These are phyloP conservation scores for Tilletia horrida DNA, from an alignment of 1,284 basidiomycete genomes.

Conservation along the genomic window DNA sequence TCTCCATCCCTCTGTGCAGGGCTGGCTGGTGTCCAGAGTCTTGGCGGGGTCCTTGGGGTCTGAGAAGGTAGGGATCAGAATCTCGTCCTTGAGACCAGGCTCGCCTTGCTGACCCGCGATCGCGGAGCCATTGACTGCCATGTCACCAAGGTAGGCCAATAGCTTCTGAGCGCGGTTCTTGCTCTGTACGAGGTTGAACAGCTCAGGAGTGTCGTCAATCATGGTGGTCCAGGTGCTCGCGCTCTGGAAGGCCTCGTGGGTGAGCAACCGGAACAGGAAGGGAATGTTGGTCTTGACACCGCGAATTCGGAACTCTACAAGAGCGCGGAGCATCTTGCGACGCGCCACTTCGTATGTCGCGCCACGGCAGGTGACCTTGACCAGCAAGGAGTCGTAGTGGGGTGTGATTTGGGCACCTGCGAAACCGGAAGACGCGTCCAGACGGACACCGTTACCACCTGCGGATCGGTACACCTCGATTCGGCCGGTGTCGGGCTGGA, in stretches of 20 bases:
- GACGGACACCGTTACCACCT: conserved; percentile 95
- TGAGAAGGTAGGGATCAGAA: conserved; percentile 75
- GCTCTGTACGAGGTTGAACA: conserved; percentile 96
- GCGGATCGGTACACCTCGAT: conserved; percentile 99
- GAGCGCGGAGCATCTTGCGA: conserved; percentile 95
- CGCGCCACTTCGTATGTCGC: conserved; percentile 98
- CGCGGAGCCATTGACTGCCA: conserved; percentile 95
- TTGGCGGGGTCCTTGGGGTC: conserved; percentile 72
- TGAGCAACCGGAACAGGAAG: conserved; percentile 95
- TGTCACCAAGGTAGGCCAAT: conserved; percentile 91
- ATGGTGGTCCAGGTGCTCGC: conserved; percentile 85
- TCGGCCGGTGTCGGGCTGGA: conserved; percentile 98
- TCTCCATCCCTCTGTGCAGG: conserved; percentile 89
- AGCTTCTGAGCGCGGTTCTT: conserved; percentile 98
- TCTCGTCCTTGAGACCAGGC: conserved; percentile 87
- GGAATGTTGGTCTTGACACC: conserved; percentile 97
- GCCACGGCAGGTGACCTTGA: conserved; percentile 93
- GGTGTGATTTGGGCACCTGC: conserved; percentile 99
- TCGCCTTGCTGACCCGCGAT: conserved; percentile 92
- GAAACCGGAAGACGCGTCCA: conserved; percentile 96
- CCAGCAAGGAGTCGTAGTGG: conserved; percentile 95
- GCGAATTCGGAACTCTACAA: conserved; percentile 98
- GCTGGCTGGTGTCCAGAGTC: conserved; percentile 73
- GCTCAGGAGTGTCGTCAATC: conserved; percentile 94
- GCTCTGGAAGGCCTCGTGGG: conserved; percentile 93